Evolutionary conservation across 176 grass and related monocot genomes (phyloP).

Genomic region (Oryza meridionalis): DNA sequence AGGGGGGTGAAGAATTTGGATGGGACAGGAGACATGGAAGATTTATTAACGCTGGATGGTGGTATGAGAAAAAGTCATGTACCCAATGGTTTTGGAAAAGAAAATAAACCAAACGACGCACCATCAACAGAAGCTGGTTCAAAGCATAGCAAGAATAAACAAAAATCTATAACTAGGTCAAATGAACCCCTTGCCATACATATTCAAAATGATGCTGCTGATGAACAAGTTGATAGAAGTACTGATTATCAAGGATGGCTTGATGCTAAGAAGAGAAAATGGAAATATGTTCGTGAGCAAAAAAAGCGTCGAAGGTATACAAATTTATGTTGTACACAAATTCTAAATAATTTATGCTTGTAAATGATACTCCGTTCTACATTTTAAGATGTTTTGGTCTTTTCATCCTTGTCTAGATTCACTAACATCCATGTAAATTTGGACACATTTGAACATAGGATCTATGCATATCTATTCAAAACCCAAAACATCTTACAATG

Average conservation of each 20-base stretch:
- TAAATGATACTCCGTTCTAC: neutral
- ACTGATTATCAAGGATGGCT: conserved; percentile 94
- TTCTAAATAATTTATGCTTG: conserved; percentile 24
- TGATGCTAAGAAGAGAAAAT: conserved; percentile 92
- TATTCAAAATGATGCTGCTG: conserved; percentile 43
- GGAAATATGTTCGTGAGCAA: conserved; percentile 69
- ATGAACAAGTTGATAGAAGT: conserved; percentile 61
- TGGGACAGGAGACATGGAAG: conserved; percentile 72
- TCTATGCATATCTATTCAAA: too few species aligned
- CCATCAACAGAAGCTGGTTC: conserved; percentile 47
- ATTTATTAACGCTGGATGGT: conserved; percentile 53
- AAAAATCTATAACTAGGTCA: conserved; percentile 43
- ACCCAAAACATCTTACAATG: too few species aligned
- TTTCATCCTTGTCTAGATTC: too few species aligned
- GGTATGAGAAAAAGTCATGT: conserved; percentile 41
- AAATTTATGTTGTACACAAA: conserved; percentile 14
- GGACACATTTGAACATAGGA: too few species aligned
- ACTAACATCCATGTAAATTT: too few species aligned
- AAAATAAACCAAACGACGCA: conserved; percentile 56
- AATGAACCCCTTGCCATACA: conserved; percentile 35
- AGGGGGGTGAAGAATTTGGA: conserved; percentile 47
- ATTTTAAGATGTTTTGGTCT: too few species aligned
- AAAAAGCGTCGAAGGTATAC: conserved; percentile 73
- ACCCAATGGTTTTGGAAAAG: conserved; percentile 60
- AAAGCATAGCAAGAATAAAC: conserved; percentile 27